Evolutionary conservation across 164 flowering plant species (phyloP), one percentile per base, ranked within the genome.

Genomic region (Buxus sempervirens): DNA sequence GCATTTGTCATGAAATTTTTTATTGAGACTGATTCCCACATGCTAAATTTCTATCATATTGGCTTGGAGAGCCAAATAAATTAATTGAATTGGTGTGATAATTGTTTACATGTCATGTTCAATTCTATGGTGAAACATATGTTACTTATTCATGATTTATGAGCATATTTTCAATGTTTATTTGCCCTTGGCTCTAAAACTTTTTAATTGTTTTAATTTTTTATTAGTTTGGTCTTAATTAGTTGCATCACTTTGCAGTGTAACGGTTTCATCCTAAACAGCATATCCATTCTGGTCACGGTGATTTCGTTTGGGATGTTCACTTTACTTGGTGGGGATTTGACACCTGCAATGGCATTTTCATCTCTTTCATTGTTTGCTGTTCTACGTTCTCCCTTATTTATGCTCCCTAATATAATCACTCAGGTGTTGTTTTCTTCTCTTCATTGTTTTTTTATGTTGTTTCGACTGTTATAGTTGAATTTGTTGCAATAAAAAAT

Each of bases 341-440:
- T 96, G 77, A 96, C 99, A 70, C 98, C 99, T 74, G 90, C 99
- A 38, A 91, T 89, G 80, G 99, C 99, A 55, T 96, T 96, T 71
- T 90, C 98, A 54, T 87, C 99, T 25, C 88, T 96, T 70, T 93
- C 99, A 25, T 82, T 96, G 66, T 96, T 92, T 81, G 91, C 98
- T 0, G 98, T 96, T 62, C 80, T 96, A 56, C 90, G 96, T 12
- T 89, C 89, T 71, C 99, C 99, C 42, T 75, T 96, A 36, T 89
- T 89, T 79, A 88, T 93, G 98, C 93, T 96, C 75, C 99, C 99
- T 54, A 96, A 89, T 75, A 81, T 93, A 67, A 90, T 96, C 68
- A 96, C 97, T 63, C 99, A 90, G 98, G 99, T 93, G 61, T 38
- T 41, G 20, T 64, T 58, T 72, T 54, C 5, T 54, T 54, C 57